Base-by-base conservation (phyloP, 495 filamentous ascomycete species). In the Penicillium paradoxum region DNA sequence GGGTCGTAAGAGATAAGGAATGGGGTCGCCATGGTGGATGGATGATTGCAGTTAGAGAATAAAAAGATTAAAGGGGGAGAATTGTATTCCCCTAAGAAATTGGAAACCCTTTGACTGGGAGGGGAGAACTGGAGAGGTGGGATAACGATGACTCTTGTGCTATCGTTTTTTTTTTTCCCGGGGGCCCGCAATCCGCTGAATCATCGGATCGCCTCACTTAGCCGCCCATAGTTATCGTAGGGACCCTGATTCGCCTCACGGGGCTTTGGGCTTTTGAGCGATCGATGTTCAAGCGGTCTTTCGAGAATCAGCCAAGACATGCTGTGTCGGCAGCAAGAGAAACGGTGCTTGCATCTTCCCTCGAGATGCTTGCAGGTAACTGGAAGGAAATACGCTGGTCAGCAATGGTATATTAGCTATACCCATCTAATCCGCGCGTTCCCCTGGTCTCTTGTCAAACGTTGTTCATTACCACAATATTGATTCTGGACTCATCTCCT, bases 1-100 rank as follows among this genome's bases (percentile, higher is more conserved):
- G 76, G 69, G 70, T 75, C 67, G 49, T 75, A 62, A 36, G 70
- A 73, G 51, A 79, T 68, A 47, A 81, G 62, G 59, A 76, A 70
- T n/a, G 68, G 71, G 39, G 75, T 74, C 27, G 78, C 68, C 78
- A 81, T 81, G 61, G 53, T 65, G 63, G 41, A 32, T 40, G n/a
- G 30, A 32, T 29, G 45, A 45, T 36, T 24, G 24, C 17, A 10
- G 32, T 14, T 14, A 45, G 34, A 49, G 46, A 4, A 44, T 30
- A 36, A 39, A 54, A 25, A 34, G 32, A 47, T 24, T 19, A 41
- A 49, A 45, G 13, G 43, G 53, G 34, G 44, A 51, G 49, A 27
- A 30, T 24, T 34, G 21, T 50, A 48, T 47, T 37, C 54, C 48
- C 58, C 51, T 18, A 32, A 43, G 17, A 15, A 33, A n/a, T 25